Conservation (phyloP, 1,139 yeast species). For the Oligophagozyma castellii region DNA sequence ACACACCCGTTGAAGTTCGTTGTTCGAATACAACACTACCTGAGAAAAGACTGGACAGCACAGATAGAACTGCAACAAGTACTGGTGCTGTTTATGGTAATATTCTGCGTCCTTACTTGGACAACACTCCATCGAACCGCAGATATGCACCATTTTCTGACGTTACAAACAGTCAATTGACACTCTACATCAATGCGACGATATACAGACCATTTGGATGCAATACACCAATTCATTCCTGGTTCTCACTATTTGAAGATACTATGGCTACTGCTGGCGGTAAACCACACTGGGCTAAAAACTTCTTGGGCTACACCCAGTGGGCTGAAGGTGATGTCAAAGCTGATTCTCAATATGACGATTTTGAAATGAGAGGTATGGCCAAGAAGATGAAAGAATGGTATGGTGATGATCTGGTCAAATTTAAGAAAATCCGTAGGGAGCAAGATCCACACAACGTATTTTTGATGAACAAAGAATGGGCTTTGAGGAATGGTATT, state of each 20-base stretch:
- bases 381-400: slow-evolving; percentile 54
- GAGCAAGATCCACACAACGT: slow-evolving; percentile 71
- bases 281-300: slow-evolving; percentile 99
- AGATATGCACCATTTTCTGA: slow-evolving; percentile 38
- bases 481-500: slow-evolving; percentile 76
- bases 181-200: slow-evolving; percentile 83
- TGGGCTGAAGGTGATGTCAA: slow-evolving; percentile 24
- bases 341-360: slow-evolving; percentile 29
- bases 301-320: slow-evolving; percentile 57
- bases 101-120: slow-evolving; percentile 64
- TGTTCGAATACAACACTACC: slow-evolving; percentile 70
- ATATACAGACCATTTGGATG: slow-evolving; percentile 85
- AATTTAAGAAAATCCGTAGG: slow-evolving; percentile 48
- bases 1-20: slow-evolving; percentile 91
- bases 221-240: slow-evolving; percentile 58
- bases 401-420: slow-evolving; percentile 61
- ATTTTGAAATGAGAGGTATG: slow-evolving; percentile 74
- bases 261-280: slow-evolving; percentile 71
- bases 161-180: slow-evolving; percentile 65
- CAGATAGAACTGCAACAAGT: slow-evolving; percentile 31
- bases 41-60: slow-evolving; percentile 27
- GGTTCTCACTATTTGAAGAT: slow-evolving; percentile 78
- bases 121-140: slow-evolving; percentile 53
- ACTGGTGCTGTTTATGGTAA: slow-evolving; percentile 82
- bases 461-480: slow-evolving; percentile 59